Base-by-base conservation (phyloP, 2,329 filamentous ascomycete species). In the Diplocarpon rosae region DNA sequence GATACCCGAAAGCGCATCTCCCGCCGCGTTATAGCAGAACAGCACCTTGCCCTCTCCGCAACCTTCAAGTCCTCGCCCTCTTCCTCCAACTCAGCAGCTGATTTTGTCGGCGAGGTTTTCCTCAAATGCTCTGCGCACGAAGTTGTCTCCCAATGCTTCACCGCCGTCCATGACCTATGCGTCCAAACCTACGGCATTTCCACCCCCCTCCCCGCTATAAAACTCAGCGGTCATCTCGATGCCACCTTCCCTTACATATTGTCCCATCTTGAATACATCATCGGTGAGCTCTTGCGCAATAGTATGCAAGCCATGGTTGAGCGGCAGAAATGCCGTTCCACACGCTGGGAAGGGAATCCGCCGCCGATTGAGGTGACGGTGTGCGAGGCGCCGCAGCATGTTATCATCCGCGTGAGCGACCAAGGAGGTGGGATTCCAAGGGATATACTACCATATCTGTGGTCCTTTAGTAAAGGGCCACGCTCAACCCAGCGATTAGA, bases 171-270 rank as follows among this genome's bases (percentile, higher is more conserved):
- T 51, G 73, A 82, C 35, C 76, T 96, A 41, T 81, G 86, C 46
- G 75, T 75, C 49, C 75, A 80, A 45, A 83, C 83, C 40, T 89
- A 93, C 56, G 85, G 84, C 1, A 71, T 80, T 1, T 71, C 80
- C 43, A 73, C 80, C 1, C 68, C 72, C 40, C 74, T 98, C 1
- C 92, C 92, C 5, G 78, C 88, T 51, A 85, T 98, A 63, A 77
- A 75, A 37, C 72, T 98, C 46, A 75, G 83, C 50, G 92, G 93
- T 16, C 88, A 98, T 60, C 71, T 92, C 2, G 79, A 85, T 27
- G 89, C 89, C 4, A 94, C 81, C 28, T 98, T 98, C 60, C 92
- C 93, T 1, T 98, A 95, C 59, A 96, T 98, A 52, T 76, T 95
- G 41, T 92, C 83, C 59, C 92, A 96, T 62, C 75, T 98, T 41